A percentile compares a stretch with the other conserved stretches of the same genome.
Conservation (phyloP, 371 early-diverging fungal species). For the Apophysomyces trapeziformis region DNA sequence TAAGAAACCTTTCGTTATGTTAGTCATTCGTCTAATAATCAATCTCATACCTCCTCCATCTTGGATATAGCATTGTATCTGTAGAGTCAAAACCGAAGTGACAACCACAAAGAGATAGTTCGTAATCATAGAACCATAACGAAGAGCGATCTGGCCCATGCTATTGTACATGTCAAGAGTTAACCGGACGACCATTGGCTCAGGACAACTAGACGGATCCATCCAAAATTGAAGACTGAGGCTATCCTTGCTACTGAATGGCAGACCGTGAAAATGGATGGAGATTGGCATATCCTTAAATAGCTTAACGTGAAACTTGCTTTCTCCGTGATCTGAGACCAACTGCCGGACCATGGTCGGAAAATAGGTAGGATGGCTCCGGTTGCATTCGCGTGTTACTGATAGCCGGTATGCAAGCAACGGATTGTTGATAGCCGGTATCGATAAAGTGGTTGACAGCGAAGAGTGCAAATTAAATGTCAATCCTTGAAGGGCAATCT, state of each 20-base stretch:
- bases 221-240: conserved; percentile 65
- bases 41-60: neutral
- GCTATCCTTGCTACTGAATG: conserved; percentile 34
- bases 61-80: neutral
- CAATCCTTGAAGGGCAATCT: conserved; percentile 3
- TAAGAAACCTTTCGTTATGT: conserved; percentile 15
- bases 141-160: conserved; percentile 66
- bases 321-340: conserved; percentile 56
- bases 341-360: conserved; percentile 55
- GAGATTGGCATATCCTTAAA: conserved; percentile 3
- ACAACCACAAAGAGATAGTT: conserved; percentile 24
- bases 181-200: conserved; percentile 33
- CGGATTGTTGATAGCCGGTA: conserved; percentile 49
- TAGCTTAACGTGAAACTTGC: conserved; percentile 23
- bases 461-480: conserved; percentile 25
- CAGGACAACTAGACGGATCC: conserved; percentile 35
- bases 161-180: conserved; percentile 68
- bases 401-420: conserved; percentile 44
- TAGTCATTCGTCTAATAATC: neutral
- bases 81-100: neutral
- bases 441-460: conserved; percentile 30
- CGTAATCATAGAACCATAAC: conserved; percentile 59
- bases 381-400: conserved; percentile 4
- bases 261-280: conserved; percentile 36
- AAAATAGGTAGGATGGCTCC: conserved; percentile 7